A percentile compares a stretch with the other conserved stretches of the same genome.
Evolutionary conservation across 768 basidiomycete species (phyloP).

Genomic region (Hypsizygus marmoreus): DNA sequence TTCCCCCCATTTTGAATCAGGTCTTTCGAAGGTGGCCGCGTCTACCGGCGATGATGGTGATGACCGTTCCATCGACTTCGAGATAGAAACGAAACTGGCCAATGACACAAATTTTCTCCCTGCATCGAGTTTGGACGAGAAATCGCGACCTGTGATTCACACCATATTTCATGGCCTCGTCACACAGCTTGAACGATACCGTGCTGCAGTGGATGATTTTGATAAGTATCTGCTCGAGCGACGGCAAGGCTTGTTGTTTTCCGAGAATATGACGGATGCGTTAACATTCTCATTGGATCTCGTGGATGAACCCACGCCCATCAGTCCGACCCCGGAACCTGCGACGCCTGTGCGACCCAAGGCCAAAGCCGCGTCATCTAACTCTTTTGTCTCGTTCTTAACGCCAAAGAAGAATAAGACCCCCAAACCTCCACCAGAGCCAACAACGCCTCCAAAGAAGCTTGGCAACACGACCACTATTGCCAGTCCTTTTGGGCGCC

Average conservation of each 20-base stretch:
- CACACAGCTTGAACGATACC: slow-evolving; percentile 79
- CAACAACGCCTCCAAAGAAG: slow-evolving; percentile 46
- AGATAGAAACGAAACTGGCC: slow-evolving; percentile 64
- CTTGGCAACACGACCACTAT: slow-evolving; percentile 43
- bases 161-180: slow-evolving; percentile 81
- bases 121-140: slow-evolving; percentile 69
- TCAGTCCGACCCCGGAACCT: slow-evolving; percentile 27
- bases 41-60: slow-evolving; percentile 58
- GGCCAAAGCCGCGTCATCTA: slow-evolving; percentile 52
- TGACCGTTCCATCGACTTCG: slow-evolving; percentile 80
- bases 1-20: slow-evolving; percentile 16
- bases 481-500: slow-evolving; percentile 80
- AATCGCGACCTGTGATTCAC: slow-evolving; percentile 77
- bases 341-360: slow-evolving; percentile 40
- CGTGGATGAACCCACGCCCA: slow-evolving; percentile 42
- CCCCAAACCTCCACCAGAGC: slow-evolving; percentile 37
- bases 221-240: slow-evolving; percentile 85
- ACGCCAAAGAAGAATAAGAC: slow-evolving; percentile 73
- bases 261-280: slow-evolving; percentile 90
- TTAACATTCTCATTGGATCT: slow-evolving; percentile 73
- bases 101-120: slow-evolving; percentile 60
- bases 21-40: slow-evolving; percentile 16
- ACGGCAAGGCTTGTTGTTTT: slow-evolving; percentile 86
- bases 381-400: slow-evolving; percentile 74
- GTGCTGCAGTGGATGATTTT: slow-evolving; percentile 72